phyloP scores from a whole-genome alignment of 495 filamentous ascomycete species.

The Ramalina peruviana region DNA sequence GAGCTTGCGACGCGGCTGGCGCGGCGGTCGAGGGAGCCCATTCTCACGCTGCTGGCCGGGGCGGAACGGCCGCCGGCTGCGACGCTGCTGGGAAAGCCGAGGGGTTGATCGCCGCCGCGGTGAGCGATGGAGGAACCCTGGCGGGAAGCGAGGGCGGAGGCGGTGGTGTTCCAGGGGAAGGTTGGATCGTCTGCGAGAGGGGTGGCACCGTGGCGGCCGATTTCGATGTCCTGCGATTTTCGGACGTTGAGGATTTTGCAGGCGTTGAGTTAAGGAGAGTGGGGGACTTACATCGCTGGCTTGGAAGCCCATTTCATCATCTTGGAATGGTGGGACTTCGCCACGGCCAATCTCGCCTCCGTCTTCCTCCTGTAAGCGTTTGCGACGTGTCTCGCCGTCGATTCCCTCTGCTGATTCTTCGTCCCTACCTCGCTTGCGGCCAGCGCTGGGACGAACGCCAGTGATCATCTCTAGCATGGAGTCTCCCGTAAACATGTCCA shows the following conservation, averaged over 20 bases:
- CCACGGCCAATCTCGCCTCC: conserved; percentile 30
- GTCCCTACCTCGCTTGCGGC: conserved; percentile 28
- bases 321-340: conserved; percentile 18
- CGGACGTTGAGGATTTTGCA: background rate
- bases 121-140: conserved; percentile 21
- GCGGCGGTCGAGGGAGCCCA: conserved; percentile 19
- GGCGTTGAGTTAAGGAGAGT: background rate
- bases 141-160: conserved; percentile 44
- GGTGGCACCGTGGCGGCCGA: conserved; percentile 44
- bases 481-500: conserved; percentile 42
- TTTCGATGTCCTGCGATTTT: conserved; percentile 35
- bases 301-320: conserved; percentile 21
- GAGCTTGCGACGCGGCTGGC: conserved; percentile 40
- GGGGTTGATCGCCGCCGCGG: conserved; percentile 7
- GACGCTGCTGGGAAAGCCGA: conserved; percentile 19
- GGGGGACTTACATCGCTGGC: conserved; percentile 17
- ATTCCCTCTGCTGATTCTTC: conserved; percentile 24
- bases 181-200: conserved; percentile 44
- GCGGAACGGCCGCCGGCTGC: conserved; percentile 17
- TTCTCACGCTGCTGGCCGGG: background rate
- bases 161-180: conserved; percentile 60
- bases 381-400: conserved; percentile 26
- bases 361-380: conserved; percentile 28
- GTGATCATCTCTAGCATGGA: conserved; percentile 33
- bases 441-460: conserved; percentile 11